Evolutionary conservation across 148 eudicot species (phyloP).

Genomic region (Cornus suecica): DNA sequence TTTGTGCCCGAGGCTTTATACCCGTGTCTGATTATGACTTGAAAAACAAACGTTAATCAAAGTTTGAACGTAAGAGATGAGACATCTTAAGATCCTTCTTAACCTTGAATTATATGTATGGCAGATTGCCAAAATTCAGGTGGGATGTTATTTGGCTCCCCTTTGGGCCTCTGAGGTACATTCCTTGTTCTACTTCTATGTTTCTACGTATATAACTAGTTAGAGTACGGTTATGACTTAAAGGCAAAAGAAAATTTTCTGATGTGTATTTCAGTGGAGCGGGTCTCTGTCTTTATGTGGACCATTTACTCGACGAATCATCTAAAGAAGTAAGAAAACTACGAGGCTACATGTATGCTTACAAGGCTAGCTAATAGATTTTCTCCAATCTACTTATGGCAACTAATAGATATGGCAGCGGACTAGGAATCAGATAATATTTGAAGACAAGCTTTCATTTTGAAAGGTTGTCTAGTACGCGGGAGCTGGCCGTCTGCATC

Average conservation of each 20-base stretch:
- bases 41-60: background rate
- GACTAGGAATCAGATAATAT: background rate
- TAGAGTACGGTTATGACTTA: too few species aligned
- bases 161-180: slow-evolving; percentile 71
- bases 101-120: background rate
- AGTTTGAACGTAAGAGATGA: background rate
- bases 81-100: background rate
- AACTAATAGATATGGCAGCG: background rate
- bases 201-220: background rate
- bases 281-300: slow-evolving; percentile 74
- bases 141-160: slow-evolving; percentile 98
- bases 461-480: background rate
- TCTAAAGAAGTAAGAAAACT: slow-evolving; percentile 86
- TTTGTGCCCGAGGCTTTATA: background rate
- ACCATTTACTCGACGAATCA: slow-evolving; percentile 66
- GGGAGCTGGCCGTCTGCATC: background rate
- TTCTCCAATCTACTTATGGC: background rate
- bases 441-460: background rate
- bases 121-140: slow-evolving; percentile 81
- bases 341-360: slow-evolving; percentile 86
- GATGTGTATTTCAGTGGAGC: slow-evolving; percentile 49
- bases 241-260: background rate
- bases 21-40: background rate
- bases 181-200: background rate
- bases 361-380: slow-evolving; percentile 51